Conservation (phyloP, 2,329 filamentous ascomycete genomes). For the Botrytis hyacinthi region DNA sequence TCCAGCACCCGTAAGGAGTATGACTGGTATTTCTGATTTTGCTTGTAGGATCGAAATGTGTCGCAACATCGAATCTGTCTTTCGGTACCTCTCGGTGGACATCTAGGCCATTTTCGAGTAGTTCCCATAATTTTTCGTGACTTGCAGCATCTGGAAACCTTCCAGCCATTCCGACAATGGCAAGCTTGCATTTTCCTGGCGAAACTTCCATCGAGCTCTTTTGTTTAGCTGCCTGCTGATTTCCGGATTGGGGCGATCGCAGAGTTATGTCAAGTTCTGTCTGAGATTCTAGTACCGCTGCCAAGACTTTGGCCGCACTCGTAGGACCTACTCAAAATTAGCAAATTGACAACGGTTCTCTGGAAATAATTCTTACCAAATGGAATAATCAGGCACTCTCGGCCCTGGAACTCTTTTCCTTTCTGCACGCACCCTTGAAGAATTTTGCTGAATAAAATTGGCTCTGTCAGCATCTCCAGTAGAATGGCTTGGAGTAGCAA, state of each 20-base stretch:
- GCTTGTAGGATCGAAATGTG: conserved; percentile 68
- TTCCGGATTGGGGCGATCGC: background rate
- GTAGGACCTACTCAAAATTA: conserved; percentile 49
- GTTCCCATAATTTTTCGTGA: conserved; percentile 71
- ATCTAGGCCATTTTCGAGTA: conserved; percentile 71
- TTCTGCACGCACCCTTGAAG: conserved; percentile 48
- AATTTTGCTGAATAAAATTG: conserved; percentile 48
- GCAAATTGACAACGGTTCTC: background rate
- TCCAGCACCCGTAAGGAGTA: conserved; percentile 72
- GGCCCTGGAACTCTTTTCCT: conserved; percentile 43
- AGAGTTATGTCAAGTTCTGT: conserved; percentile 18
- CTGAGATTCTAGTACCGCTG: conserved; percentile 16
- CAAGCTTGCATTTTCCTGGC: conserved; percentile 45
- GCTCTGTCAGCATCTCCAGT: conserved; percentile 51
- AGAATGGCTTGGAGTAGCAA: conserved; percentile 33
- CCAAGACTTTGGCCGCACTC: conserved; percentile 42
- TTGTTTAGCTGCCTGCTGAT: background rate
- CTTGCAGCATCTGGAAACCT: conserved; percentile 72
- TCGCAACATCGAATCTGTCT: conserved; percentile 71
- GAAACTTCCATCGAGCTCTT: conserved; percentile 17
- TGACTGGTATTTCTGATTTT: conserved; percentile 66
- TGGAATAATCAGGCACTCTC: conserved; percentile 48
- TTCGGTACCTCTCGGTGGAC: conserved; percentile 65
- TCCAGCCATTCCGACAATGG: conserved; percentile 80
- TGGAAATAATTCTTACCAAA: conserved; percentile 39